A percentile compares a stretch with the other conserved stretches of the same genome.
Evolutionary conservation across 495 filamentous ascomycete species (phyloP).

Genomic region (Platismatia glauca): DNA sequence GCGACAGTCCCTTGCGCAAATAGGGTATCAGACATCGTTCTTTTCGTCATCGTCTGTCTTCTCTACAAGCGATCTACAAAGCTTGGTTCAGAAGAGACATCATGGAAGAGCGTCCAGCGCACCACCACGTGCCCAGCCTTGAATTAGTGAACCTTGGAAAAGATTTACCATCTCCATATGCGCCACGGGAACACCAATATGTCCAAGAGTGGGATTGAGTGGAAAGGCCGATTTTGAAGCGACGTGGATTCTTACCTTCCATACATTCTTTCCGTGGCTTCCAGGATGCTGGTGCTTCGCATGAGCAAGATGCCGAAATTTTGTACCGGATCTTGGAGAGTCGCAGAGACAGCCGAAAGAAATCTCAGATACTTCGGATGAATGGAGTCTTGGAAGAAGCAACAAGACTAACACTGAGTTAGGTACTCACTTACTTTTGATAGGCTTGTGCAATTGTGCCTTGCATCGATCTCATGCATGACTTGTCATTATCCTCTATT

Average conservation of each 20-base stretch:
- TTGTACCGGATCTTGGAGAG: neutral
- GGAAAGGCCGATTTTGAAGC: neutral
- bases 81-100: neutral
- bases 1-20: slow-evolving; percentile 6
- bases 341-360: neutral
- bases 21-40: neutral
- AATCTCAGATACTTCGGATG: no score
- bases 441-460: no score
- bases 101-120: neutral
- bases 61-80: neutral
- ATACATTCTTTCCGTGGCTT: neutral
- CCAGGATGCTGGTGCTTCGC: neutral
- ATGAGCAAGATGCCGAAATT: neutral
- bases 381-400: neutral
- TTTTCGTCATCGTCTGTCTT: neutral
- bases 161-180: neutral
- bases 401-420: no score
- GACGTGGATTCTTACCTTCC: neutral
- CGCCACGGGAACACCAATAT: neutral
- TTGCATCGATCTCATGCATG: no score
- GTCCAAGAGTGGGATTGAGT: neutral
- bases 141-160: neutral
- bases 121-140: neutral
- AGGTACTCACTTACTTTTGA: no score
- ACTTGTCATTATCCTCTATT: no score